Percentiles rank a stretch among this genome's conserved stretches.
These are phyloP conservation scores for Boletus tylopilopsis DNA, from an alignment of 768 basidiomycete species.

Conservation along the genomic window DNA sequence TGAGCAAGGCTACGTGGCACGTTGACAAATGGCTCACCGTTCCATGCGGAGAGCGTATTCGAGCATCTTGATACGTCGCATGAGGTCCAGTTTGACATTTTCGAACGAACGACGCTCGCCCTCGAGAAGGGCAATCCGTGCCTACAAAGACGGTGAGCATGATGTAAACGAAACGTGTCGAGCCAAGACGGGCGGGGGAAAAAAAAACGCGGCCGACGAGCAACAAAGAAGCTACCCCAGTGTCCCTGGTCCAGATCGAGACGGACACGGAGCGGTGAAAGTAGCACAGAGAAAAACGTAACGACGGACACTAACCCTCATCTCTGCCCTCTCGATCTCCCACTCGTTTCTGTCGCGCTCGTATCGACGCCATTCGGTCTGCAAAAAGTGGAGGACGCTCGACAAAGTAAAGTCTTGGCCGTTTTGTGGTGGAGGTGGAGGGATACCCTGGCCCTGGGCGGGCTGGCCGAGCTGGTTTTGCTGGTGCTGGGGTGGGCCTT, in stretches of 20 bases:
- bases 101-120: slow-evolving; percentile 97
- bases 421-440: slow-evolving; percentile 76
- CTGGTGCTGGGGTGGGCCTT: slow-evolving; percentile 50
- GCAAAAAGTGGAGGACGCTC: slow-evolving; percentile 92
- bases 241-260: background rate
- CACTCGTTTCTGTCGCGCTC: slow-evolving; percentile 99
- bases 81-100: slow-evolving; percentile 92
- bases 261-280: background rate
- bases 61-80: slow-evolving; percentile 98
- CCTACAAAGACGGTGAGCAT: slow-evolving; percentile 45
- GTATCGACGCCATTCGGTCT: slow-evolving; percentile 97
- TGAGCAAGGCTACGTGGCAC: slow-evolving; percentile 4
- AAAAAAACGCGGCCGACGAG: background rate
- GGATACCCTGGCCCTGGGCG: slow-evolving; percentile 53
- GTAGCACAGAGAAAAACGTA: background rate
- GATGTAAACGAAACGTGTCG: background rate
- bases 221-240: background rate
- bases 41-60: slow-evolving; percentile 97
- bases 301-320: slow-evolving; percentile 79
- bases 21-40: slow-evolving; percentile 52
- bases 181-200: background rate
- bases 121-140: slow-evolving; percentile 94
- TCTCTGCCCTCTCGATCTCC: slow-evolving; percentile 99
- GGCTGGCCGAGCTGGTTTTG: slow-evolving; percentile 52
- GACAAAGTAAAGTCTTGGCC: slow-evolving; percentile 93